These are phyloP conservation scores for Patellifolia procumbens DNA, from an alignment of 179 eudicot species.

Conservation along the genomic window DNA sequence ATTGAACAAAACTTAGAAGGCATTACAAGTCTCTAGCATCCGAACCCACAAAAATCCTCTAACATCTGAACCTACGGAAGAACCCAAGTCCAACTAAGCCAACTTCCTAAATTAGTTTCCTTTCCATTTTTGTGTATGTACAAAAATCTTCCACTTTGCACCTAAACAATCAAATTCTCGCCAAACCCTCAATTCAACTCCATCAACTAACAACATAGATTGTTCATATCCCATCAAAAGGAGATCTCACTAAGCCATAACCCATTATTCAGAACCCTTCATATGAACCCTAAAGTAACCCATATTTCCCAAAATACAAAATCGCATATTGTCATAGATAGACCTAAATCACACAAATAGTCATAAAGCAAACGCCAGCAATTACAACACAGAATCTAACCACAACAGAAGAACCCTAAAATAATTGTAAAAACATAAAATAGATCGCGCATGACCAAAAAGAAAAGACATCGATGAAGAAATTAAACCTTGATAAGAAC, in stretches of 20 bases:
- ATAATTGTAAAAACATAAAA: background rate
- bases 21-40: background rate
- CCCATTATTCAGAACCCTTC: no score
- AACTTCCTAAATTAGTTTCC: background rate
- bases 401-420: background rate
- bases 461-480: background rate
- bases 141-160: background rate
- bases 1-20: background rate
- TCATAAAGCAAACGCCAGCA: no score
- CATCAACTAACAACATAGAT: no score
- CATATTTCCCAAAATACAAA: no score
- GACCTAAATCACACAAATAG: no score
- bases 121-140: background rate
- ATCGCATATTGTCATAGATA: no score
- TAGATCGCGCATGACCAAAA: background rate
- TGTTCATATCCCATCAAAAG: no score
- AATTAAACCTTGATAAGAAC: slow-evolving; percentile 45
- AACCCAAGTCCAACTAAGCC: background rate
- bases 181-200: background rate
- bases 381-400: no score
- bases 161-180: background rate
- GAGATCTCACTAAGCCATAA: no score
- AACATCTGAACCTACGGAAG: background rate
- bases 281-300: no score
- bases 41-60: background rate